Evolutionary conservation across 2,329 filamentous ascomycete genomes (phyloP).

Genomic region (Trichoderma sp.): DNA sequence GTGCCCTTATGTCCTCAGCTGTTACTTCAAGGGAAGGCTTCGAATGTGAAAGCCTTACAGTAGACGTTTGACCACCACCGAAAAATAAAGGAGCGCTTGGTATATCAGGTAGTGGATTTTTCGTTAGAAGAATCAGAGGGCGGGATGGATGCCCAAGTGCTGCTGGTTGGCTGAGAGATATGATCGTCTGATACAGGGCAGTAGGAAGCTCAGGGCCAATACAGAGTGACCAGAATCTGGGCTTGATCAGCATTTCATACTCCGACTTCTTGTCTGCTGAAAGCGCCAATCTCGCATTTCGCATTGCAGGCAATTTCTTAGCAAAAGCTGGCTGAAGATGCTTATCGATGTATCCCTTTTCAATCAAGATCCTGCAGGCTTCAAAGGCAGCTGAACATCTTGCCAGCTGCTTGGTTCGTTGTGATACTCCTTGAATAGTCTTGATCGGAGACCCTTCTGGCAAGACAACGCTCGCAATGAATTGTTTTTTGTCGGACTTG

Average conservation of each 20-base stretch:
- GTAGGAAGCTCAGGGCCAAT: slow-evolving; percentile 49
- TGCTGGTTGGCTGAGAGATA: slow-evolving; percentile 61
- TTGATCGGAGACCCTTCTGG: slow-evolving; percentile 75
- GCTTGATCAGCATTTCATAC: slow-evolving; percentile 81
- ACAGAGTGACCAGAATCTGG: slow-evolving; percentile 66
- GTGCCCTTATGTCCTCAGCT: slow-evolving; percentile 50
- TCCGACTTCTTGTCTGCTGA: slow-evolving; percentile 72
- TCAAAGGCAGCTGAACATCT: slow-evolving; percentile 90
- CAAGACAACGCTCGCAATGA: slow-evolving; percentile 76
- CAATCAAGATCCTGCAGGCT: slow-evolving; percentile 71
- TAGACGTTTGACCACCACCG: slow-evolving; percentile 62
- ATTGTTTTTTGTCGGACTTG: slow-evolving; percentile 59
- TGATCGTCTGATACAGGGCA: slow-evolving; percentile 62
- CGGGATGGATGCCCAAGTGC: slow-evolving; percentile 62
- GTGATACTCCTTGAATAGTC: slow-evolving; percentile 64
- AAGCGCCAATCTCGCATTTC: slow-evolving; percentile 86
- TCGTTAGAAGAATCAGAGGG: slow-evolving; percentile 72
- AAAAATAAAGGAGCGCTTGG: slow-evolving; percentile 75
- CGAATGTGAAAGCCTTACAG: slow-evolving; percentile 56
- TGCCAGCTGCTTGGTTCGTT: slow-evolving; percentile 73
- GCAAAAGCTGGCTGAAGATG: slow-evolving; percentile 73
- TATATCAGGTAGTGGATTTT: slow-evolving; percentile 64
- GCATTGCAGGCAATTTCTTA: slow-evolving; percentile 75
- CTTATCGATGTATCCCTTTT: slow-evolving; percentile 69
- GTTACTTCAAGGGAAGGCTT: slow-evolving; percentile 48